phyloP scores from a whole-genome alignment of 2,329 filamentous ascomycete species.

The Hypoxylon sp. region DNA sequence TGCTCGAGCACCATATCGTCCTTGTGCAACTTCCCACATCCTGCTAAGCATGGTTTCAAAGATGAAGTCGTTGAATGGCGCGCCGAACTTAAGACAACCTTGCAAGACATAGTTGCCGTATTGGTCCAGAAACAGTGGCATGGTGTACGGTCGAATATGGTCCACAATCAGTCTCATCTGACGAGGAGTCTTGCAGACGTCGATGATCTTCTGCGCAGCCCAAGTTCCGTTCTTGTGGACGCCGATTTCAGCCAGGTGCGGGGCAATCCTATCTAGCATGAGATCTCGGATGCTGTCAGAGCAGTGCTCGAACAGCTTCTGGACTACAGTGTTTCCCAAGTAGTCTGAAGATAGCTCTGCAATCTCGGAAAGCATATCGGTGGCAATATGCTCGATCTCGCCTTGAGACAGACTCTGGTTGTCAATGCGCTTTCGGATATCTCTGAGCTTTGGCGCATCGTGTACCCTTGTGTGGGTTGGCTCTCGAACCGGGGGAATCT shows the following conservation, averaged over 20 bases:
- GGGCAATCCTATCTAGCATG: slow-evolving; percentile 88
- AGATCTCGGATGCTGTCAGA: slow-evolving; percentile 88
- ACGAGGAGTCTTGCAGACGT: slow-evolving; percentile 84
- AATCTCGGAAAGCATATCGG: slow-evolving; percentile 95
- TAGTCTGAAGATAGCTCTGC: slow-evolving; percentile 96
- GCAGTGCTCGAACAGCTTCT: slow-evolving; percentile 97
- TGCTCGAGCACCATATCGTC: slow-evolving; percentile 90
- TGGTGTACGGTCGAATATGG: slow-evolving; percentile 82
- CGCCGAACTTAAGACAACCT: slow-evolving; percentile 90
- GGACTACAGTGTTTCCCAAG: slow-evolving; percentile 97
- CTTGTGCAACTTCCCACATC: slow-evolving; percentile 93
- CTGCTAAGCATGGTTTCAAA: slow-evolving; percentile 96
- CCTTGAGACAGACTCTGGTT: slow-evolving; percentile 86
- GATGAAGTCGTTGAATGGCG: slow-evolving; percentile 93
- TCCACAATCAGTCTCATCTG: slow-evolving; percentile 89
- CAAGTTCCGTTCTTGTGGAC: slow-evolving; percentile 99
- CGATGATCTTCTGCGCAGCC: slow-evolving; percentile 99
- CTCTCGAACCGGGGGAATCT: slow-evolving; percentile 90
- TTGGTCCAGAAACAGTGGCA: slow-evolving; percentile 94
- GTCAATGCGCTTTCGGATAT: slow-evolving; percentile 97
- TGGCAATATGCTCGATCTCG: slow-evolving; percentile 91
- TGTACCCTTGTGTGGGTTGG: slow-evolving; percentile 88
- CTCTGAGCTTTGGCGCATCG: slow-evolving; percentile 91
- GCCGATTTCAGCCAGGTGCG: slow-evolving; percentile 94
- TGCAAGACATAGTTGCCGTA: slow-evolving; percentile 99